These are phyloP conservation scores for Yarrowia deformans DNA, from an alignment of 805 yeast species.

Conservation along the genomic window DNA sequence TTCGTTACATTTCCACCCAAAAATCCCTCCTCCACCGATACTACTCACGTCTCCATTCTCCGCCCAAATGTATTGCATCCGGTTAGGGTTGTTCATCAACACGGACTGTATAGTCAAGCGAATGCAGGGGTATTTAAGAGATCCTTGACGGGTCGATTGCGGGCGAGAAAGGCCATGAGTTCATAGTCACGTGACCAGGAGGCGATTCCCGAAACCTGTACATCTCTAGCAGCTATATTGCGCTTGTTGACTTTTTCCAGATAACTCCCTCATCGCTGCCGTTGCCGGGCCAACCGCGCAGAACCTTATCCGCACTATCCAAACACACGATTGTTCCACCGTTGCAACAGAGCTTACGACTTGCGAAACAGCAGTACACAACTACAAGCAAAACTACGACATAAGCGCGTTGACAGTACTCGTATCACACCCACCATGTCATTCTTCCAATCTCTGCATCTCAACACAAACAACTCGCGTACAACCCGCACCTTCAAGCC, in stretches of 20 bases:
- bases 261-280: too few species aligned
- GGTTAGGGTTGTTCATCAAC: neutral
- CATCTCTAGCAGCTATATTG: too few species aligned
- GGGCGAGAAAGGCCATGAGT: neutral
- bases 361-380: too few species aligned
- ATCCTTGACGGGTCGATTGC: too few species aligned
- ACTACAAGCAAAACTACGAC: neutral
- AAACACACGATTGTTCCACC: neutral
- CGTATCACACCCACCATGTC: constrained; percentile 7
- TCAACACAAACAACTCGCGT: constrained; percentile 44
- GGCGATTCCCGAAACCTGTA: too few species aligned
- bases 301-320: neutral
- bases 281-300: too few species aligned
- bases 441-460: constrained; percentile 38
- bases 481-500: constrained; percentile 52
- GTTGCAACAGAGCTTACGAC: too few species aligned
- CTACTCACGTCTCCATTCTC: too few species aligned
- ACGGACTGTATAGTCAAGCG: constrained; percentile 6
- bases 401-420: neutral
- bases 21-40: too few species aligned
- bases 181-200: too few species aligned
- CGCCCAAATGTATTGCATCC: neutral
- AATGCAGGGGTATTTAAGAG: neutral
- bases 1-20: too few species aligned
- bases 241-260: too few species aligned